These are phyloP conservation scores for Protomyces inouyei DNA, from an alignment of 1,139 yeast genomes.

Conservation along the genomic window DNA sequence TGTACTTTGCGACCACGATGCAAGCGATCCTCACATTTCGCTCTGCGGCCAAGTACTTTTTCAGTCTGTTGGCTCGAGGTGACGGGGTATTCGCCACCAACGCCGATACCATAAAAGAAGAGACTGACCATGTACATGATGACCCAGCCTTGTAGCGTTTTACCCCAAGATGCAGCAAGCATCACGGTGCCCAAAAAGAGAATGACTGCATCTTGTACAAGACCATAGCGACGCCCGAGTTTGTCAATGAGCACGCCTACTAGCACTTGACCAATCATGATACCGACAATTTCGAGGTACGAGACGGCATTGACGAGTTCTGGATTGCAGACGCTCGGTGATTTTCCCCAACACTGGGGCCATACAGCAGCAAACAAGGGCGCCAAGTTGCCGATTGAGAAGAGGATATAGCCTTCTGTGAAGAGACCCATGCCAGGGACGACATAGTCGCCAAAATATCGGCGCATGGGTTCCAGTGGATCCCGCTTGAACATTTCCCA, in stretches of 20 bases:
- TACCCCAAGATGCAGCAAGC: conserved; percentile 55
- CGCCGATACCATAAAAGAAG: conserved; percentile 64
- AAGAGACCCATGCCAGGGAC: conserved; percentile 42
- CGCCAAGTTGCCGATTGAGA: conserved; percentile 42
- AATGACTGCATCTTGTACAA: conserved; percentile 42
- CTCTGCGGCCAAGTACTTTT: conserved; percentile 42
- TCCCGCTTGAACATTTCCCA: conserved; percentile 38
- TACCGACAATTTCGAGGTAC: conserved; percentile 58
- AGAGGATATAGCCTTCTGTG: conserved; percentile 42
- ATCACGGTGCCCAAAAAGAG: conserved; percentile 62
- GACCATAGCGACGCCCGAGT: conserved; percentile 82
- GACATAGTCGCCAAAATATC: conserved; percentile 41
- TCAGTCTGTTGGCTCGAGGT: conserved; percentile 57
- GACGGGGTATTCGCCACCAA: conserved; percentile 97
- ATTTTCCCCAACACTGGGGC: conserved; percentile 41
- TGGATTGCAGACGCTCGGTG: conserved; percentile 37
- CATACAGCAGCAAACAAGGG: conserved; percentile 39
- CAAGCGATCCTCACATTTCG: conserved; percentile 40
- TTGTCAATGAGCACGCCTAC: conserved; percentile 83
- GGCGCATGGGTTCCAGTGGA: conserved; percentile 40
- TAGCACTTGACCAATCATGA: conserved; percentile 83
- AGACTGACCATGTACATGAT: conserved; percentile 67
- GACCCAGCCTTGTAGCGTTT: conserved; percentile 42
- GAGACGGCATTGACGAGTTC: conserved; percentile 41
- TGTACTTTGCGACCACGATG: conserved; percentile 45